Conservation (phyloP, 2,329 filamentous ascomycete genomes). For the Cercospora sp. region DNA sequence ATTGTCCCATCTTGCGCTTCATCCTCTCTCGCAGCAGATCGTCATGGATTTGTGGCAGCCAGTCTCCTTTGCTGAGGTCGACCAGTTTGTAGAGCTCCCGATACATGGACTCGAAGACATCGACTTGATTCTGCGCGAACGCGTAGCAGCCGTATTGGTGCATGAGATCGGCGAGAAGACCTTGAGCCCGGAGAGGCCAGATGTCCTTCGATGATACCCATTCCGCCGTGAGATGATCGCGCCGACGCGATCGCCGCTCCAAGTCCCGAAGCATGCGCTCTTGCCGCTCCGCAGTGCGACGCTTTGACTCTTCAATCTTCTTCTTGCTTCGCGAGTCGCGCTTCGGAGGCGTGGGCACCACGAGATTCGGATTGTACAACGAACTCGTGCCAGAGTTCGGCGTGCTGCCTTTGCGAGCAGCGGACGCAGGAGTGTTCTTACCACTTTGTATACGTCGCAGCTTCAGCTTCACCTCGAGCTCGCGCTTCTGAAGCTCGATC, state of each 20-base stretch:
- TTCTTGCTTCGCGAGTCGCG: constrained; percentile 42
- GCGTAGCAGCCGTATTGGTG: constrained; percentile 40
- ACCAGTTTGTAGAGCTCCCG: constrained; percentile 39
- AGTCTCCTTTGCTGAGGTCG: constrained; percentile 39
- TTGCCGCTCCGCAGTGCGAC: constrained; percentile 39
- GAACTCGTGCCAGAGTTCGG: constrained; percentile 23
- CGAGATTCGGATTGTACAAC: constrained; percentile 31
- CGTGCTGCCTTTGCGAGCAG: constrained; percentile 20
- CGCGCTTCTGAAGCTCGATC: constrained; percentile 40
- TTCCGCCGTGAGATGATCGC: constrained; percentile 41
- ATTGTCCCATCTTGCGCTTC: constrained; percentile 42
- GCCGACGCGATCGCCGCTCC: constrained; percentile 39
- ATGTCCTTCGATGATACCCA: constrained; percentile 43
- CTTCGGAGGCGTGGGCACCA: constrained; percentile 33
- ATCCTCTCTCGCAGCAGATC: constrained; percentile 41
- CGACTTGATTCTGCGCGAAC: constrained; percentile 36
- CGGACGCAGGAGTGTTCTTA: constrained; percentile 29
- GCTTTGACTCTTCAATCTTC: constrained; percentile 42
- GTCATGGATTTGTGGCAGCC: constrained; percentile 39
- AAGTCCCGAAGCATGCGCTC: constrained; percentile 41
- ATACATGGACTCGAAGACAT: constrained; percentile 40
- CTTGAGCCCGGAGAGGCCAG: constrained; percentile 41
- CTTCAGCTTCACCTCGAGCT: constrained; percentile 41
- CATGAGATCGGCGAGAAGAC: constrained; percentile 40
- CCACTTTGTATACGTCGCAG: constrained; percentile 38